Evolutionary conservation across 202 grass and related monocot species (phyloP).

Genomic region (Brachypodium distachyon): DNA sequence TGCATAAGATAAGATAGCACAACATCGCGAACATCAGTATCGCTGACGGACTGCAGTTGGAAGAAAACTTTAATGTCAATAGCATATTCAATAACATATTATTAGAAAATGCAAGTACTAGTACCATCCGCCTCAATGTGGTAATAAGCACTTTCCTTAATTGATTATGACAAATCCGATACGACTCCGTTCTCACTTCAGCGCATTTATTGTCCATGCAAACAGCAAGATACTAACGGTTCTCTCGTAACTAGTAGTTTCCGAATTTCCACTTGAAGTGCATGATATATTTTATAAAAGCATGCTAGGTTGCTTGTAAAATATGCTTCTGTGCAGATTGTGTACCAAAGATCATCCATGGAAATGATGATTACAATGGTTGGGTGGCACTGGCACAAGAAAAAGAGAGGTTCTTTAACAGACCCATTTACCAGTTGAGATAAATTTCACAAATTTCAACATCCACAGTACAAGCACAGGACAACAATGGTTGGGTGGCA

Average conservation of each 20-base stretch:
- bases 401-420: background rate
- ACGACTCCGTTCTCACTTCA: background rate
- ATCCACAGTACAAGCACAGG: background rate
- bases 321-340: background rate
- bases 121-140: conserved; percentile 3
- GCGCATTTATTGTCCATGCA: background rate
- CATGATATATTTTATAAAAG: background rate
- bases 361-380: background rate
- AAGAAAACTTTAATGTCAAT: conserved; percentile 28
- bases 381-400: background rate
- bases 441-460: too few relatives aligned
- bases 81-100: conserved; percentile 14
- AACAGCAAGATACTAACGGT: background rate
- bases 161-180: background rate
- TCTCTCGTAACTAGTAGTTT: background rate
- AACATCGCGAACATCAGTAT: conserved; percentile 60
- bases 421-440: background rate
- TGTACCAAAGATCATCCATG: background rate
- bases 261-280: background rate
- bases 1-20: conserved; percentile 96
- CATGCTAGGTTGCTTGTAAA: background rate
- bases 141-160: background rate
- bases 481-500: background rate
- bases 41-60: conserved; percentile 49
- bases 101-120: conserved; percentile 27